Base-by-base conservation (phyloP, 2,329 filamentous ascomycete genomes). In the Metarhizium rileyi region DNA sequence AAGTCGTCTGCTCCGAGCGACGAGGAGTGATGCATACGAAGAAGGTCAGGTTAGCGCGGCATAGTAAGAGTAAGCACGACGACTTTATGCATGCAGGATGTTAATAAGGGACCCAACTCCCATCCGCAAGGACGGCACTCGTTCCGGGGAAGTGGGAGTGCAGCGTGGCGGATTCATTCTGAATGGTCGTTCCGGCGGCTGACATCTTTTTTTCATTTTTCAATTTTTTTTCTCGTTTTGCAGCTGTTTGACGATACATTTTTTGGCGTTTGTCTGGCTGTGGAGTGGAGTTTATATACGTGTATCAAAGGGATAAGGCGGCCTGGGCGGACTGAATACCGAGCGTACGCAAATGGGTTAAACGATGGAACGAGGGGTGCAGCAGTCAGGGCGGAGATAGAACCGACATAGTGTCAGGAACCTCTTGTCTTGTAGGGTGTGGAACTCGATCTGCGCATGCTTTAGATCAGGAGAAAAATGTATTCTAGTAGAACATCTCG, bases 1-100 rank as follows among this genome's bases (percentile, higher is more conserved):
- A 70, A 65, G 53, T 65, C 67, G 46, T 61, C 66, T 6, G 63
- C 65, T 48, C 73, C 74, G 58, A 80, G 77, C 60, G 77, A 81
- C 54, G 74, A 78, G 52, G 77, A 81, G 46, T 75, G 58, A 64
- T n/a, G 12, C 5, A 50, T 18, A 20, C 38, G 22, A 18, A 42
- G 38, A 42, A 23, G 8, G 10, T 23, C 38, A 14, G 14, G 4
- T 25, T 23, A 7, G 38, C 35, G 35, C 10, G 35, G 20, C 35
- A 14, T 16, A 10, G 35, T n/a, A 38, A n/a, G 35, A 8, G 22
- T 7, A 42, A 42, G 38, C 22, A 42, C 38, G 7, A 42, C 38
- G 22, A 42, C 38, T 22, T 23, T 4, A n/a, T n/a, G n/a, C n/a
- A n/a, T 42, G 38, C 38, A 42, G 38, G 38, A 42, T 18, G 20